Conservation (phyloP, 78 protist species). For the Bodo saltans region DNA sequence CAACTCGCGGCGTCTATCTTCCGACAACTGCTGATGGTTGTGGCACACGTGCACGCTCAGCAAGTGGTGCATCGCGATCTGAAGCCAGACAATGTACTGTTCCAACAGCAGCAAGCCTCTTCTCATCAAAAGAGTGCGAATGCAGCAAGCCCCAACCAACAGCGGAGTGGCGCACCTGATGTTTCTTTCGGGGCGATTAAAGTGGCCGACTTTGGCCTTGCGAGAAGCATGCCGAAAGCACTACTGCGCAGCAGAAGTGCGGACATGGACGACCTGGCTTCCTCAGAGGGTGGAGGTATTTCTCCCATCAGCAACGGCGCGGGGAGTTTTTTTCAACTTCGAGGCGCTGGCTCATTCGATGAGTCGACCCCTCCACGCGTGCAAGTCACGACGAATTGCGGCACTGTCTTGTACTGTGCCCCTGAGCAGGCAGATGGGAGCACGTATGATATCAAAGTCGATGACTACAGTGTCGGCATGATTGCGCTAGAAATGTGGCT, state of each 20-base stretch:
- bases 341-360: no score
- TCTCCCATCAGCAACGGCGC: no score
- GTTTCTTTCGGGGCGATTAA: no score
- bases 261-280: neutral
- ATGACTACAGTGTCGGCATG: conserved; percentile 18
- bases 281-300: neutral
- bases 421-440: conserved; percentile 14
- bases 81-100: conserved; percentile 30
- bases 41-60: conserved; percentile 16
- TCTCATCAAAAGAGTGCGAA: neutral
- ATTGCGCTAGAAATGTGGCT: conserved; percentile 21
- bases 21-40: conserved; percentile 14
- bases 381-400: neutral
- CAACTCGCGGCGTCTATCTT: neutral
- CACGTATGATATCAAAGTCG: conserved; percentile 11
- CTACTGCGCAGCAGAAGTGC: no score
- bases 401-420: conserved; percentile 28
- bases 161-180: no score
- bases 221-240: no score
- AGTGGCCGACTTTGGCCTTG: neutral
- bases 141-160: no score
- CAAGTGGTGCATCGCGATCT: conserved; percentile 30
- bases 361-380: no score
- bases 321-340: no score
- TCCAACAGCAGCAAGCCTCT: neutral